Conservation (phyloP, 2,329 filamentous ascomycete genomes). For the Sarocladium oryzae region DNA sequence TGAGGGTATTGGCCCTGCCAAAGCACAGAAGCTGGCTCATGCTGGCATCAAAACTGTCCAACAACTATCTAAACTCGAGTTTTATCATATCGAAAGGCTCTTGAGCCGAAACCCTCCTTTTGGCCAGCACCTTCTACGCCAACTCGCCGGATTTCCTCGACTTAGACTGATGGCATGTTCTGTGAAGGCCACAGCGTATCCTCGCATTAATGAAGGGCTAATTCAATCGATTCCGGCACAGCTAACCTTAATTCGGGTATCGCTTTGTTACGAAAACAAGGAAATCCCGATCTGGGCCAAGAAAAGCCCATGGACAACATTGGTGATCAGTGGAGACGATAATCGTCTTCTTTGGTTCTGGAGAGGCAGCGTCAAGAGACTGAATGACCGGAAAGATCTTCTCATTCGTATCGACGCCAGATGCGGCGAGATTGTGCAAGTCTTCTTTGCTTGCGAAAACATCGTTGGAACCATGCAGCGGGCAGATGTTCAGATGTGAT, state of each 20-base stretch:
- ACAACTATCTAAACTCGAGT: slow-evolving; percentile 59
- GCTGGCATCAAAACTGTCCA: slow-evolving; percentile 67
- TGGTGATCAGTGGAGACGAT: slow-evolving; percentile 58
- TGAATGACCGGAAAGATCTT: slow-evolving; percentile 51
- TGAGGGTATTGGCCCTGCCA: slow-evolving; percentile 66
- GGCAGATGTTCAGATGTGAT: not conserved
- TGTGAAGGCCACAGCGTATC: no score
- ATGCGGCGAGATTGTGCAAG: slow-evolving; percentile 49
- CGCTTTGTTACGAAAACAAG: slow-evolving; percentile 66
- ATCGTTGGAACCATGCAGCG: slow-evolving; percentile 57
- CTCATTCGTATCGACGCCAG: slow-evolving; percentile 51
- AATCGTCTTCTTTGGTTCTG: slow-evolving; percentile 60
- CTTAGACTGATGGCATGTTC: not conserved
- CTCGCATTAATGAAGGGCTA: no score
- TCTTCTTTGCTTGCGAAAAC: slow-evolving; percentile 76
- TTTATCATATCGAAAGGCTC: slow-evolving; percentile 68
- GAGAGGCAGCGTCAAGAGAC: slow-evolving; percentile 54
- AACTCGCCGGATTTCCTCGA: slow-evolving; percentile 62
- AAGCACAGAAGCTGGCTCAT: slow-evolving; percentile 65
- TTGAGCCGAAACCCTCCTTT: slow-evolving; percentile 78
- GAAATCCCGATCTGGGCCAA: slow-evolving; percentile 54
- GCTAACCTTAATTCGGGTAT: slow-evolving; percentile 47
- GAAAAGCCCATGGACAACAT: slow-evolving; percentile 62
- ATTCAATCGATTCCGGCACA: no score
- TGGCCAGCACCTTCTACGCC: slow-evolving; percentile 61